Percentiles rank a stretch among this genome's conserved stretches.
Conservation (phyloP, 1,284 basidiomycete species). For the Mycocalia duriaeana region DNA sequence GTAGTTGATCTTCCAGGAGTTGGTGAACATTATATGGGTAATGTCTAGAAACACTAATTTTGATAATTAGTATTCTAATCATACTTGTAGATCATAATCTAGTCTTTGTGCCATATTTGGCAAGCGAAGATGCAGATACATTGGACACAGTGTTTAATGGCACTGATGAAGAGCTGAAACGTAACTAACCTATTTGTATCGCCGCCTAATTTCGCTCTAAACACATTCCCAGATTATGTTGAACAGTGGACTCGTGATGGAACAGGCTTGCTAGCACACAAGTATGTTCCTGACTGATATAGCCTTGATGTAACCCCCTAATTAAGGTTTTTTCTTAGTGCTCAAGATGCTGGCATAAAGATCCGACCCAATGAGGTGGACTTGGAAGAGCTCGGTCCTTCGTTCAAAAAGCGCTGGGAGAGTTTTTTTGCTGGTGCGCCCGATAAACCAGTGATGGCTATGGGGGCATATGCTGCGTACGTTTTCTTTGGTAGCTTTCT, state of each 20-base stretch:
- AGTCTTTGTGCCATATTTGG: slow-evolving; percentile 29
- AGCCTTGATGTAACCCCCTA: no score
- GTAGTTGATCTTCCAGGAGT: slow-evolving; percentile 54
- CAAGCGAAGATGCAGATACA: slow-evolving; percentile 35
- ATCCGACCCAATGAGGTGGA: slow-evolving; percentile 33
- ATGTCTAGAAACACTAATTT: slow-evolving; percentile 1
- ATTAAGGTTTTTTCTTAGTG: neutral
- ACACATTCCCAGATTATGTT: no score
- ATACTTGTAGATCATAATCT: slow-evolving; percentile 39
- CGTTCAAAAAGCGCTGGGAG: slow-evolving; percentile 35
- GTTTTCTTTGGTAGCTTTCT: slow-evolving; percentile 8
- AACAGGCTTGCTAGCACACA: slow-evolving; percentile 44
- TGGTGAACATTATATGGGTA: slow-evolving; percentile 51
- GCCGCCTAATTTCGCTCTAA: no score
- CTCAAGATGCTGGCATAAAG: slow-evolving; percentile 32
- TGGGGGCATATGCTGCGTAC: slow-evolving; percentile 26
- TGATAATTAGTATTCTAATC: neutral
- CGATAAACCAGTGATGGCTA: slow-evolving; percentile 33
- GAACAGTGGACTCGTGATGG: slow-evolving; percentile 40
- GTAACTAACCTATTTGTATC: slow-evolving; percentile 17
- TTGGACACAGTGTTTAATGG: slow-evolving; percentile 39
- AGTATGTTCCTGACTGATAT: slow-evolving; percentile 28
- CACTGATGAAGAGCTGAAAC: slow-evolving; percentile 26
- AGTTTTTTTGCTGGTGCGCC: slow-evolving; percentile 26
- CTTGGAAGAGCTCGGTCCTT: slow-evolving; percentile 28